Evolutionary conservation across 768 basidiomycete species (phyloP), one percentile per base, ranked within the genome.

Genomic region (Chalciporus piperatus): DNA sequence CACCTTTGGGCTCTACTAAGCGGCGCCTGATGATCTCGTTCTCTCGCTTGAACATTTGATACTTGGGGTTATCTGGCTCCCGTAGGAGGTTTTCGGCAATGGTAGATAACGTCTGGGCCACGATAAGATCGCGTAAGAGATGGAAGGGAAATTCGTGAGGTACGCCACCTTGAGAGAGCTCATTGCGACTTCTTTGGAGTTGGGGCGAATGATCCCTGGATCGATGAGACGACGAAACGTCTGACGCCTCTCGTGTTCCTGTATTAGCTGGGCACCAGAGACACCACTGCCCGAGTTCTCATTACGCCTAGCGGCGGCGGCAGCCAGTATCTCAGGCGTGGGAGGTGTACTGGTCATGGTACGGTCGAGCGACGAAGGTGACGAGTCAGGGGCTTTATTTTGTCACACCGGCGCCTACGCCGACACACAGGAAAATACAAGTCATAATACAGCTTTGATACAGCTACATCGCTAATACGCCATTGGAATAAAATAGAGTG

Each of bases 191-290:
- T 78, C 78, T 55, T 78, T 79, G 12, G 84, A 66, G 64, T 91
- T 91, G 6, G 81, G 85, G 3, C 90, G 79, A 45, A 79, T 60
- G 59, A 92, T 91, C 13, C 87, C 89, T 41, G 88, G 88, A 59
- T 92, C 87, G 52, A 92, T 77, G 52, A 92, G 72, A 35, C 90
- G 76, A 40, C 90, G 78, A 66, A 92, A 91, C 50, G 74, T 73
- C 62, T 85, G 87, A 38, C 85, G 81, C 48, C 76, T 79, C 47
- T 86, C 86, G 57, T 85, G 81, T 54, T 89, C 80, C 54, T 74
- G 72, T 30, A 51, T 51, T 33, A 58, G 57, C 40, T 59, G 62
- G 13, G 56, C 23, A 22, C 40, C 40, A 1, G 62, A 47, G 3
- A n/a, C 3, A 16, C 25, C 30, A 14, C 45, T 12, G 11, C 22